Base-by-base conservation (phyloP, 2,329 filamentous ascomycete species). In the Aspergillus fischeri region DNA sequence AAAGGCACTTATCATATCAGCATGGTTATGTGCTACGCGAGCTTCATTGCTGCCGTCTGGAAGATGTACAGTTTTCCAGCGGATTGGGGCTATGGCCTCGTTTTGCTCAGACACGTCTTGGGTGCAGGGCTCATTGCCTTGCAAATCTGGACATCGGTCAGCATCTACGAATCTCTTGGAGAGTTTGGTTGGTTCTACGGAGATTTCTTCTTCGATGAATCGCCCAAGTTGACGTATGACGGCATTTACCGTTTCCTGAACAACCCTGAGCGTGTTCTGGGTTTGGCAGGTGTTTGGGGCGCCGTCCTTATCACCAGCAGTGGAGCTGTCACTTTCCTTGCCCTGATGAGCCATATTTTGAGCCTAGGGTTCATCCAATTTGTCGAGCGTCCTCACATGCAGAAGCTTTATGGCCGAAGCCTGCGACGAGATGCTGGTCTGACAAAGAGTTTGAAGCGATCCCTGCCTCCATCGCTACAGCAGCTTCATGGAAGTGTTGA, bases 121-220 rank as follows among this genome's bases (percentile, higher is more conserved):
- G 94, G 94, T 47, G 80, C 83, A 51, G 85, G 89, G 53, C 80
- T 97, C 62, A 86, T 97, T 58, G 86, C 89, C 10, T 82, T 99
- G 52, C 94, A 99, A 69, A 76, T 95, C 20, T 99, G 94, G 94
- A 96, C 92, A 1, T 88, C 91, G 1, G 81, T 90, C 63, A 97
- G 92, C 73, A 92, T 97, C 64, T 96, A 97, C 73, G 92, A 97
- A 52, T 95, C 91, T 1, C 85, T 99, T 0, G 94, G 94, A 56
- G 94, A 99, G 70, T 99, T 97, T 68, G 94, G 94, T 66, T 99
- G 93, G 93, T 97, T 97, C 80, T 97, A 92, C 70, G 94, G 94
- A 20, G 94, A 99, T 72, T 99, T 97, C 80, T 97, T 99, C 81
- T 97, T 94, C 71, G 91, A 97, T 60, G 88, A 91, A 49, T 85